Base-by-base conservation (phyloP, 495 filamentous ascomycete species). In the Evansstolkia leycettana region DNA sequence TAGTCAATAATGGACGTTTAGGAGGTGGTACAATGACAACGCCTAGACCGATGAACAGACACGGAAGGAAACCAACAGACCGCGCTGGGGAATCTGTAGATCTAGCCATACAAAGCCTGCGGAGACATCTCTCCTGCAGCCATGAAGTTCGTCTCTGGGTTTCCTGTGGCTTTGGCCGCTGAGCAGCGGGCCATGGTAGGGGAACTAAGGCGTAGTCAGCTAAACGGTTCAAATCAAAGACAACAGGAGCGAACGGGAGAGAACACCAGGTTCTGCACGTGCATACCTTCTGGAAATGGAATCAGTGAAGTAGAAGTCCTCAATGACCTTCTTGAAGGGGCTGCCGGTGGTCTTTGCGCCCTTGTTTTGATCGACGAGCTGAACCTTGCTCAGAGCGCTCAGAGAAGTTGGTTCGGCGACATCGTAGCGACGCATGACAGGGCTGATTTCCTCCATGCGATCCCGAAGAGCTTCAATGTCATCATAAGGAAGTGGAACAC, bases 301-400 rank as follows among this genome's bases (percentile, higher is more conserved):
- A 58, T 98, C 90, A 41, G 90, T 98, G 55, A 98, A 94, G 64
- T 82, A 98, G 60, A 96, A 98, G 57, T 98, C 83, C 46, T 94
- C 75, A 43, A 98, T 82, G 17, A 81, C 76, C 62, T 77, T 82
- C 65, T 73, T 82, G 53, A 98, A 70, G 2, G 80, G 76, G 49
- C 69, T 58, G 1, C 70, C 73, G 9, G 60, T 80, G 3, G 72
- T 36, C 54, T 84, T 79, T 11, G 71, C 52, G 7, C 84, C 87
- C 72, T 86, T 94, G 67, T 98, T 95, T 53, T 90, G 84, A 48
- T 95, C 92, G 32, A 93, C 80, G 40, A 96, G 65, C 59, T 95
- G 89, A 37, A 89, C 76, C 69, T 87, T 95, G 68, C 77, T 82
- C 50, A 94, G 60, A 34, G 74, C 63, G 47, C 63, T 58, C 36